phyloP scores from a whole-genome alignment of 2,329 filamentous ascomycete genomes.

The Epichloe aotearoae region DNA sequence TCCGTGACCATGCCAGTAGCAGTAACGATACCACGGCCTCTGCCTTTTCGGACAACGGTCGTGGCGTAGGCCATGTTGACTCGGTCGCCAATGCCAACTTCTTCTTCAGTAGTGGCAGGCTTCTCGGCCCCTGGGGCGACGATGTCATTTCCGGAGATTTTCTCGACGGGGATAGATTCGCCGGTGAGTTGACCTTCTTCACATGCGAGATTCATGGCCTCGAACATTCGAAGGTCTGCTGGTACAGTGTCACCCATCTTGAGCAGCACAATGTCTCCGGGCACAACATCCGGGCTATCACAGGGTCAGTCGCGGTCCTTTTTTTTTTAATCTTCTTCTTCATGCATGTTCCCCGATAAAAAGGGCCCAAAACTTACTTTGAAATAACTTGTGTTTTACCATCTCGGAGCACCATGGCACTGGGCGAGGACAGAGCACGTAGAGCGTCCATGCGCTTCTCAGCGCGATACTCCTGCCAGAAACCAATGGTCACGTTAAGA shows the following conservation, averaged over 20 bases:
- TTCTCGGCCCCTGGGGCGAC: slow-evolving; percentile 31
- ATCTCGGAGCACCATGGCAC: slow-evolving; percentile 47
- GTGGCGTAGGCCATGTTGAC: slow-evolving; percentile 66
- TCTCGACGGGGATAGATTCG: slow-evolving; percentile 60
- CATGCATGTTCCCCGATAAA: not conserved
- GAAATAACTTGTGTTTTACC: slow-evolving; percentile 43
- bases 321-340: not conserved
- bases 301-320: not conserved
- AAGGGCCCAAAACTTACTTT: slow-evolving; percentile 30
- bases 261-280: slow-evolving; percentile 55
- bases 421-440: slow-evolving; percentile 47
- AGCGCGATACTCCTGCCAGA: slow-evolving; percentile 50
- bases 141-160: slow-evolving; percentile 41
- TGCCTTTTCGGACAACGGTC: slow-evolving; percentile 58
- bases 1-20: slow-evolving; percentile 60
- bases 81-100: slow-evolving; percentile 56
- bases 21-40: slow-evolving; percentile 59
- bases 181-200: slow-evolving; percentile 69
- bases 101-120: slow-evolving; percentile 27
- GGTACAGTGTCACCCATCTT: slow-evolving; percentile 64
- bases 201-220: slow-evolving; percentile 66
- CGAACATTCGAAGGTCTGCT: slow-evolving; percentile 56
- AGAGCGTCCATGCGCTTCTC: slow-evolving; percentile 56
- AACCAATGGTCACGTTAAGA: slow-evolving; percentile 57
- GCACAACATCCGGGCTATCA: slow-evolving; percentile 46